Base-by-base conservation (phyloP, 208 protist species). In the Trypanosoma platydactyli region DNA sequence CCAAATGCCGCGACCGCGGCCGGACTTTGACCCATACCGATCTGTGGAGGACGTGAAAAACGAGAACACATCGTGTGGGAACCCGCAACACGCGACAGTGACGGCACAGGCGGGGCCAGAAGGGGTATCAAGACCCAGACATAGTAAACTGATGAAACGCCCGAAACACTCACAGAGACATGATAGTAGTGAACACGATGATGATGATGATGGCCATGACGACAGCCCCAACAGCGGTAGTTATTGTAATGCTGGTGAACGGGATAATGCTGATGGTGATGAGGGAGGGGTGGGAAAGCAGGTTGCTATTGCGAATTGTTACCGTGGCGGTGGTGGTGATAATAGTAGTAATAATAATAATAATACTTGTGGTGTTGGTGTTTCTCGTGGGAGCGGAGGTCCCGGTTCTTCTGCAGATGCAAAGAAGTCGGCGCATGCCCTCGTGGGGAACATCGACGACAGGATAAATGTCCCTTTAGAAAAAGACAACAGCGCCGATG, bases 1-100 rank as follows among this genome's bases (percentile, higher is more conserved):
- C 4, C 61, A 79, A 40, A 20, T 92, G 15, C 83, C 88, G 1
- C 64, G 71, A 5, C 71, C 64, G n/a, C 51, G 30, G 22, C 30
- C 3, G 7, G 58, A 68, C 22, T 67, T 64, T 42, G 45, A 76
- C 44, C 53, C 51, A 16, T 53, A 59, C 27, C 30, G 18, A 3
- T 68, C 44, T 45, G 51, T 53, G 12, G 29, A 50, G n/a, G 67
- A 66, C 1, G 38, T 48, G 11, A 38, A 51, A 18, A 7, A 3
- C 18, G 56, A 64, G 16, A 15, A 41, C 15, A 9, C 41, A 7
- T 2, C 13, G 11, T 22, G 15, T n/a, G 11, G 20, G 0, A 22
- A 2, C 52, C n/a, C 20, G 12, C 52, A 18, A 20, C 5, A 3
- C 11, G 52, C 1, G 4, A 35, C 38, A 33, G 29, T 12, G n/a